Conservation (phyloP, 257 asterid genomes). For the Ilex asprella region DNA sequence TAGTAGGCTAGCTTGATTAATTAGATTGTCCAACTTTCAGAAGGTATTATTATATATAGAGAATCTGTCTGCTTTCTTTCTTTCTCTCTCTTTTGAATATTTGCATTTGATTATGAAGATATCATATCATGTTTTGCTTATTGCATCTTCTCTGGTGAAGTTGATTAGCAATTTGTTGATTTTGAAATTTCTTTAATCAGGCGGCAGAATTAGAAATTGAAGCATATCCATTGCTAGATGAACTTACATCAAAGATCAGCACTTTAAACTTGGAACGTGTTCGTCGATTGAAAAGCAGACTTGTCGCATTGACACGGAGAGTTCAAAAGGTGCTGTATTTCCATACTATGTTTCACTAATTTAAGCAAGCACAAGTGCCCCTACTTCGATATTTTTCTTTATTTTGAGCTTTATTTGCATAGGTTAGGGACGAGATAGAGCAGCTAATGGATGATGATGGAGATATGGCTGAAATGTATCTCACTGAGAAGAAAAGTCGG, state of each 20-base stretch:
- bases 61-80: too few species aligned
- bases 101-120: not conserved
- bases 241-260: slow-evolving; percentile 94
- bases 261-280: slow-evolving; percentile 91
- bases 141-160: not conserved
- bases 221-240: slow-evolving; percentile 97
- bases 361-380: slow-evolving; percentile 9
- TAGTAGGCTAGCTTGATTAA: too few species aligned
- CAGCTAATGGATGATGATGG: slow-evolving; percentile 99
- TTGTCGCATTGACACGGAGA: slow-evolving; percentile 92
- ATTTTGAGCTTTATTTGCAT: slow-evolving; percentile 19
- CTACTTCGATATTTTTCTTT: slow-evolving; percentile 16
- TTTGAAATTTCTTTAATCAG: slow-evolving; percentile 26
- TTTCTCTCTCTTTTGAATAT: too few species aligned
- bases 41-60: too few species aligned
- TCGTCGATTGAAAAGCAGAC: slow-evolving; percentile 95
- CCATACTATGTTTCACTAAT: slow-evolving; percentile 4
- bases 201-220: slow-evolving; percentile 97
- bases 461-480: slow-evolving; percentile 99
- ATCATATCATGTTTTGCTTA: not conserved
- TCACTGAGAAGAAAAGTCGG: slow-evolving; percentile 81
- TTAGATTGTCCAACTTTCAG: too few species aligned
- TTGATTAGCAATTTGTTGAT: not conserved
- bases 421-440: slow-evolving; percentile 99
- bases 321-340: slow-evolving; percentile 76